These are phyloP conservation scores for Dryas octopetala DNA, from an alignment of 306 rosid species.

Conservation along the genomic window DNA sequence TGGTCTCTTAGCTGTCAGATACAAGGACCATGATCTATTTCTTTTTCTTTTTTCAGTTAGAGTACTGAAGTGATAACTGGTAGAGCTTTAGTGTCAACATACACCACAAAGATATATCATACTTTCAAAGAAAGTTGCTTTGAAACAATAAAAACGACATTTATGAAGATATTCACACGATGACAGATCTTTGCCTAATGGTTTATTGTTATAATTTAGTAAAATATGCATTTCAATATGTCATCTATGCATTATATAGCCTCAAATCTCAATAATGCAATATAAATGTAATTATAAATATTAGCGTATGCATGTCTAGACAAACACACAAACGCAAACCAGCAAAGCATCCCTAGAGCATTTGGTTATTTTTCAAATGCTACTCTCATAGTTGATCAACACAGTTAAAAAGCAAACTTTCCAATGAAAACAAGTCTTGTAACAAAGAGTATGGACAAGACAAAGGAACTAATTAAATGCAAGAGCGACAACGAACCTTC, in stretches of 20 bases:
- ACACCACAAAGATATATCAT: background rate
- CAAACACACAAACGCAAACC: background rate
- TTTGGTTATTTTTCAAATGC: background rate
- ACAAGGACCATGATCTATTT: background rate
- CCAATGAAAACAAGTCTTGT: too few species aligned
- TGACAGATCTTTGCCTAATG: background rate
- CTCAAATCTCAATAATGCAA: background rate
- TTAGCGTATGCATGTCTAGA: background rate
- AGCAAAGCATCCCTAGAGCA: background rate
- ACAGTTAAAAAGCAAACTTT: background rate
- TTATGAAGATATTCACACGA: too few species aligned
- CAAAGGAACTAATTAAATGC: background rate
- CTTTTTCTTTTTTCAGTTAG: background rate
- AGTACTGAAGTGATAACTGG: background rate
- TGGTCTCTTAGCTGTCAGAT: background rate
- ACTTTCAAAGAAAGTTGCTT: background rate
- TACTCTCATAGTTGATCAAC: background rate
- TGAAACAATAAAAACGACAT: background rate
- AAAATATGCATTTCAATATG: too few species aligned
- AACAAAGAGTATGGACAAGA: too few species aligned
- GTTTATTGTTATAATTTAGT: background rate
- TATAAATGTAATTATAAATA: background rate
- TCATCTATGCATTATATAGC: too few species aligned
- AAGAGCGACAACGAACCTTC: slow-evolving; percentile 54
- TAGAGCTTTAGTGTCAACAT: background rate